Evolutionary conservation across 202 grass and related monocot genomes (phyloP).

Genomic region (Saccharum hybrid): DNA sequence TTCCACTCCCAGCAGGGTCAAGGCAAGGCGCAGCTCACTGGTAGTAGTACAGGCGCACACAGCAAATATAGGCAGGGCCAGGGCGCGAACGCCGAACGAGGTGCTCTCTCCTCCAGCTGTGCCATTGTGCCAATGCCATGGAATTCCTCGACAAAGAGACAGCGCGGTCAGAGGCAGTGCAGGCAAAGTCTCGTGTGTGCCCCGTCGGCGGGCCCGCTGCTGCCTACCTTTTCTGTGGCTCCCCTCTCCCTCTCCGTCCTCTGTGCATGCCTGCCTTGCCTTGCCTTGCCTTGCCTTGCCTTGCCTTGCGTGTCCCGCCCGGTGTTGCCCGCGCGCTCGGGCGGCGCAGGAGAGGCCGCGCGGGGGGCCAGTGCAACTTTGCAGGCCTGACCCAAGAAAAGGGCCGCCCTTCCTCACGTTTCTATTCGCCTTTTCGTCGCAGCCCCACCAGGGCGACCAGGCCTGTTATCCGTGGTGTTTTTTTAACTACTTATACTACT

Average conservation of each 20-base stretch:
- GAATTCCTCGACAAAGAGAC: conserved; percentile 81
- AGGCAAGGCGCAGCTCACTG: too few relatives aligned
- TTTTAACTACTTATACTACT: background rate
- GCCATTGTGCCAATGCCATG: conserved; percentile 49
- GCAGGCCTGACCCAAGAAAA: conserved; percentile 71
- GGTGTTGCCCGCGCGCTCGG: background rate
- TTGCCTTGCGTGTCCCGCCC: background rate
- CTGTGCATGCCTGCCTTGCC: conserved; percentile 15
- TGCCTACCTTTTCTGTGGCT: conserved; percentile 22
- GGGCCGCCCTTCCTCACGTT: conserved; percentile 44
- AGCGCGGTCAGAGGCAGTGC: conserved; percentile 63
- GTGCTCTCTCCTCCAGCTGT: background rate
- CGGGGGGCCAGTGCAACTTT: background rate
- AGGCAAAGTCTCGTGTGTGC: conserved; percentile 36
- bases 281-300: too few relatives aligned
- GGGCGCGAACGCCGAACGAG: conserved; percentile 28
- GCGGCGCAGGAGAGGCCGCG: background rate
- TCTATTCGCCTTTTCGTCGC: conserved; percentile 49
- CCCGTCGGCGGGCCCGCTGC: conserved; percentile 2
- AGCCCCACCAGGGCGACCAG: conserved; percentile 36
- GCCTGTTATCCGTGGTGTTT: conserved; percentile 19
- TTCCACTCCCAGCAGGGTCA: background rate
- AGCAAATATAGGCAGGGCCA: conserved; percentile 38
- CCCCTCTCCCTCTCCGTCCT: background rate
- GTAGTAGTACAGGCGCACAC: too few relatives aligned